Base-by-base conservation (phyloP, 768 basidiomycete genomes). In the Auriscalpium microsporum region DNA sequence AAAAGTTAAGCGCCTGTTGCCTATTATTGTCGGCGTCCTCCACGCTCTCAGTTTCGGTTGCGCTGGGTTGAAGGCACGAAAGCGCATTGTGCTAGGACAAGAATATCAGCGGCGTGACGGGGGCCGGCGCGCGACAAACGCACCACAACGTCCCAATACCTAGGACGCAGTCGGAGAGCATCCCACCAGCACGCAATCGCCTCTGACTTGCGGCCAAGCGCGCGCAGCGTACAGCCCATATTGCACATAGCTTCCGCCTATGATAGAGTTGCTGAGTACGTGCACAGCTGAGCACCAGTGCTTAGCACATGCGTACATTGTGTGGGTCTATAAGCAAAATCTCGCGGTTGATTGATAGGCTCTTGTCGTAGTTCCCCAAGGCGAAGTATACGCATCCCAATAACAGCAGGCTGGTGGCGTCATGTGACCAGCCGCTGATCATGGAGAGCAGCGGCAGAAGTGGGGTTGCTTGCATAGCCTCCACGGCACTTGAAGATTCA, bases 241-340 rank as follows among this genome's bases (percentile, higher is more conserved):
- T 75, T 75, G 45, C 63, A 68, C 73, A 75, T 72, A 16, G 72
- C 72, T 58, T 75, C 74, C 46, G 65, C 71, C 71, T 72, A 46
- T 11, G 16, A n/a, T 8, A 19, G 47, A 19, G 46, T n/a, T 28
- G 40, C 53, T 42, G 36, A 50, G 35, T 37, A 53, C 34, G 14
- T 48, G 35, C 34, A 33, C 13, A 9, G 4, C 40, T 8, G 17
- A 13, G 52, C 33, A 13, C 28, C 21, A 34, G n/a, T 2, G 19
- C 36, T 4, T n/a, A 17, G n/a, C 62, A 42, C 38, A 66, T 63
- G 35, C 58, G 67, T 28, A 65, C 58, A 0, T 28, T 28, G 28
- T 28, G 28, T 28, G 67, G 57, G 38, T 70, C 63, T 11, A 67
- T 56, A 45, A 56, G 23, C 34, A 75, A 63, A 19, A 74, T 73